These are phyloP conservation scores for Saccharum spontaneum DNA, from an alignment of 176 grass and related monocot genomes.

Conservation along the genomic window DNA sequence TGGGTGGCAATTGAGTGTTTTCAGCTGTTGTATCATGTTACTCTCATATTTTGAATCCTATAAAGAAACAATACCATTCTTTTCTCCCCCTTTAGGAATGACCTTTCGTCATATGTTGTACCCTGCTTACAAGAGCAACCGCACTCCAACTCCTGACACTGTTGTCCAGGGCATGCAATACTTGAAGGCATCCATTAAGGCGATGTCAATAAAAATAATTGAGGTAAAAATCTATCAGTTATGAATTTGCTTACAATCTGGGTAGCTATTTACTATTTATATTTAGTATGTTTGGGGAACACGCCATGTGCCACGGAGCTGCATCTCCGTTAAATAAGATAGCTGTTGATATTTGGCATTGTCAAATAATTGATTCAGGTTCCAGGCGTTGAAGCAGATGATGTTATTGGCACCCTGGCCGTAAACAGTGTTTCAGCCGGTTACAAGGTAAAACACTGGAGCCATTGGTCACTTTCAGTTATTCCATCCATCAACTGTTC, in stretches of 20 bases:
- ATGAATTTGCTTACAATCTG: slow-evolving; percentile 17
- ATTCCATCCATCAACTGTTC: slow-evolving; percentile 1
- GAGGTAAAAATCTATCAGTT: slow-evolving; percentile 67
- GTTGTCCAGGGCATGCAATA: slow-evolving; percentile 92
- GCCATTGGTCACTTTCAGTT: neutral
- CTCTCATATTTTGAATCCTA: neutral
- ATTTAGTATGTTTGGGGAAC: neutral
- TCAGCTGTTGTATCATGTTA: neutral
- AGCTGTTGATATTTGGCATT: slow-evolving; percentile 10
- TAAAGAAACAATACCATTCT: slow-evolving; percentile 24
- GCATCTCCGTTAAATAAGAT: neutral
- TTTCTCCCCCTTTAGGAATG: slow-evolving; percentile 50
- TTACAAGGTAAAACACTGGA: slow-evolving; percentile 57
- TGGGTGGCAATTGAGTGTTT: neutral
- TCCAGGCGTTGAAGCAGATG: slow-evolving; percentile 99
- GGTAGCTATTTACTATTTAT: neutral
- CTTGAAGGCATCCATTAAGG: slow-evolving; percentile 96
- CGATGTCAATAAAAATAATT: slow-evolving; percentile 91
- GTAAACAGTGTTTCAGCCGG: slow-evolving; percentile 83
- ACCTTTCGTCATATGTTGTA: slow-evolving; percentile 97
- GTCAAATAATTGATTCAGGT: slow-evolving; percentile 67
- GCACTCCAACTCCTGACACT: slow-evolving; percentile 87
- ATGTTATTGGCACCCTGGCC: slow-evolving; percentile 95
- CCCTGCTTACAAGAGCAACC: slow-evolving; percentile 89
- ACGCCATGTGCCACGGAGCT: neutral